Evolutionary conservation across 495 filamentous ascomycete species (phyloP).

Genomic region (Chaetomium tenue): DNA sequence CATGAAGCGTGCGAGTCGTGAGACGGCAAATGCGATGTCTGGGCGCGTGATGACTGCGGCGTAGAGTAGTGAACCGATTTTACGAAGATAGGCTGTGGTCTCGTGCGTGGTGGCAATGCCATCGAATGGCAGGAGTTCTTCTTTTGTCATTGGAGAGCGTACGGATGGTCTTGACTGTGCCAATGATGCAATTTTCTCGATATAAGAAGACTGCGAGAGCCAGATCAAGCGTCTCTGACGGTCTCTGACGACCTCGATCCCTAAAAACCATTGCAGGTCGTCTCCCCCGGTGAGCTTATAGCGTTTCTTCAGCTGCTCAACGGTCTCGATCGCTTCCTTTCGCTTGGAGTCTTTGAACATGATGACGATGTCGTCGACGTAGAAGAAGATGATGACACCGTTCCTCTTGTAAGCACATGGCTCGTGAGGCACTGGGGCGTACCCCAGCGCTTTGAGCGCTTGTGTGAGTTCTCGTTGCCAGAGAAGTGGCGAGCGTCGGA

Average conservation of each 20-base stretch:
- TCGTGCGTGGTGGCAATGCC: not conserved
- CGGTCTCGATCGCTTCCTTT: too few species aligned
- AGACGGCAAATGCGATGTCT: slow-evolving; percentile 22
- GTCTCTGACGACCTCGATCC: not conserved
- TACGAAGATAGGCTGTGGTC: slow-evolving; percentile 11
- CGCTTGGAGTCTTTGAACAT: too few species aligned
- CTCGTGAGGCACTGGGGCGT: too few species aligned
- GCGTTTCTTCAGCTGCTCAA: too few species aligned
- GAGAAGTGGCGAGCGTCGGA: too few species aligned
- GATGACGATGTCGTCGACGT: too few species aligned
- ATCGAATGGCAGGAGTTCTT: not conserved
- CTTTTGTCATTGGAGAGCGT: not conserved
- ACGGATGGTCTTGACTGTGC: not conserved
- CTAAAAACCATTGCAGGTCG: not conserved
- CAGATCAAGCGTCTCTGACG: slow-evolving; percentile 3
- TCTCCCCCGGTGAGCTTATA: too few species aligned
- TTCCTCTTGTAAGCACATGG: too few species aligned
- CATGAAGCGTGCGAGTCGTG: slow-evolving; percentile 9
- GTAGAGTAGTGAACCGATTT: slow-evolving; percentile 21
- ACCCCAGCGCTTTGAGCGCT: too few species aligned
- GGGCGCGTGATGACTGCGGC: slow-evolving; percentile 18
- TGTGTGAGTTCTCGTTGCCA: too few species aligned
- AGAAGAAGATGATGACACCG: too few species aligned
- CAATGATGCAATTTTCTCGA: not conserved
- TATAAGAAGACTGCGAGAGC: not conserved